These are phyloP conservation scores for Sphaerostilbella broomeana DNA, from an alignment of 2,329 filamentous ascomycete genomes.

Conservation along the genomic window DNA sequence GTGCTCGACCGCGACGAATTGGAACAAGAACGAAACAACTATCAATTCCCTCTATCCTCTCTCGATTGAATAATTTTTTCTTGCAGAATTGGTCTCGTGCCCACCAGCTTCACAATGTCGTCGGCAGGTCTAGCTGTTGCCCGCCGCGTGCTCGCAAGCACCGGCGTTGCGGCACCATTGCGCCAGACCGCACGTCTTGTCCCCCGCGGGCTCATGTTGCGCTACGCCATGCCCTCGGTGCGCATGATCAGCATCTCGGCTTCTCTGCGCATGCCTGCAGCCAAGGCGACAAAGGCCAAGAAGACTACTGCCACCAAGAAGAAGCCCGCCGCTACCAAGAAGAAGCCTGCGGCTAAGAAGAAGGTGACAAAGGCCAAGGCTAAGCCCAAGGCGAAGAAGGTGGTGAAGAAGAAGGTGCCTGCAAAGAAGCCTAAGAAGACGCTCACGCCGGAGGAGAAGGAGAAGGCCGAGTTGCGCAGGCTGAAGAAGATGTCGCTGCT, in stretches of 20 bases:
- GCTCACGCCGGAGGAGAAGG: constrained; percentile 33
- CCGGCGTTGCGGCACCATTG: constrained; percentile 13
- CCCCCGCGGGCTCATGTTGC: constrained; percentile 15
- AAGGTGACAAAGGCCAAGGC: constrained; percentile 16
- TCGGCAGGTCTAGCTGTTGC: constrained; percentile 33
- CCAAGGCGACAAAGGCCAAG: constrained; percentile 19
- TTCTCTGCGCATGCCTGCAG: constrained; percentile 21
- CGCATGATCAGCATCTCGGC: constrained; percentile 29
- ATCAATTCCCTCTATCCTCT: background rate
- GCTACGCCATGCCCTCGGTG: constrained; percentile 16
- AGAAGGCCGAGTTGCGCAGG: constrained; percentile 26
- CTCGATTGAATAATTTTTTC: background rate
- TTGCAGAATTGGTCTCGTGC: background rate
- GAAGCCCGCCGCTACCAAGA: constrained; percentile 13
- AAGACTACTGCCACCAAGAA: constrained; percentile 18
- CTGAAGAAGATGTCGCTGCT: constrained; percentile 38
- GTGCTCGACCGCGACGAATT: background rate
- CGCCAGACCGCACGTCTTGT: constrained; percentile 18
- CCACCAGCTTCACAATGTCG: constrained; percentile 32
- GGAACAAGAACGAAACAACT: background rate
- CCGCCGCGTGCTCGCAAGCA: constrained; percentile 25
- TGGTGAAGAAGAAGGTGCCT: constrained; percentile 21
- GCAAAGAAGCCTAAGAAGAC: constrained; percentile 23
- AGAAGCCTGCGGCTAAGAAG: constrained; percentile 19
- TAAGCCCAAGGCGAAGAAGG: constrained; percentile 16